These are phyloP conservation scores for Phialemoniopsis sp. DNA, from an alignment of 2,329 filamentous ascomycete genomes.

Conservation along the genomic window DNA sequence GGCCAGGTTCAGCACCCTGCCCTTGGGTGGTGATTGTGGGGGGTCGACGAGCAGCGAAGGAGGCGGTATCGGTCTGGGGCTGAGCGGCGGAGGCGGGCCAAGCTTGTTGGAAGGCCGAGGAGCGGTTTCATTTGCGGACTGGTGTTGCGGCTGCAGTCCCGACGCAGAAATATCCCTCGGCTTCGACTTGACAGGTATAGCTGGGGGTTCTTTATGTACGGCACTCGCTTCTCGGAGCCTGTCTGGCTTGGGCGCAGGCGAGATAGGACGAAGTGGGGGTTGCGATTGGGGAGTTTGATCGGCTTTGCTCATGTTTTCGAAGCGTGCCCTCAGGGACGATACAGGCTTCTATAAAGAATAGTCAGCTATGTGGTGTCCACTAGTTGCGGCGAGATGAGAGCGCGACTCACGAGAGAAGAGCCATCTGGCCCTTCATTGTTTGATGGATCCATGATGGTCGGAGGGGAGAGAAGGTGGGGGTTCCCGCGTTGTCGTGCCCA, in stretches of 20 bases:
- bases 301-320: slow-evolving; percentile 67
- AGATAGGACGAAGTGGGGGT: slow-evolving; percentile 15
- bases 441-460: slow-evolving; percentile 35
- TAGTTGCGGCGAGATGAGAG: not conserved
- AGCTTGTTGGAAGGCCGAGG: slow-evolving; percentile 35
- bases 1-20: slow-evolving; percentile 24
- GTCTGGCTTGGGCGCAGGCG: slow-evolving; percentile 35
- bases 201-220: slow-evolving; percentile 24
- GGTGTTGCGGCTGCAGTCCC: slow-evolving; percentile 6
- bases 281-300: slow-evolving; percentile 29
- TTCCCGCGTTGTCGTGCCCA: slow-evolving; percentile 15
- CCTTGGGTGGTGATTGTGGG: slow-evolving; percentile 64
- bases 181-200: slow-evolving; percentile 28
- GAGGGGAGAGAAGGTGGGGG: slow-evolving; percentile 12
- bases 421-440: slow-evolving; percentile 63
- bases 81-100: slow-evolving; percentile 39
- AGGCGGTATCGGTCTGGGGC: slow-evolving; percentile 39
- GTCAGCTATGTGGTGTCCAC: slow-evolving; percentile 23
- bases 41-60: slow-evolving; percentile 68
- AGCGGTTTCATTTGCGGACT: slow-evolving; percentile 1
- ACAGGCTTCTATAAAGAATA: slow-evolving; percentile 61
- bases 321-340: slow-evolving; percentile 75
- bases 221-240: slow-evolving; percentile 34
- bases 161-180: slow-evolving; percentile 18
- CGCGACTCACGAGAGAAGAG: slow-evolving; percentile 64